Base-by-base conservation (phyloP, 2,329 filamentous ascomycete species). In the Zasmidium angulare region DNA sequence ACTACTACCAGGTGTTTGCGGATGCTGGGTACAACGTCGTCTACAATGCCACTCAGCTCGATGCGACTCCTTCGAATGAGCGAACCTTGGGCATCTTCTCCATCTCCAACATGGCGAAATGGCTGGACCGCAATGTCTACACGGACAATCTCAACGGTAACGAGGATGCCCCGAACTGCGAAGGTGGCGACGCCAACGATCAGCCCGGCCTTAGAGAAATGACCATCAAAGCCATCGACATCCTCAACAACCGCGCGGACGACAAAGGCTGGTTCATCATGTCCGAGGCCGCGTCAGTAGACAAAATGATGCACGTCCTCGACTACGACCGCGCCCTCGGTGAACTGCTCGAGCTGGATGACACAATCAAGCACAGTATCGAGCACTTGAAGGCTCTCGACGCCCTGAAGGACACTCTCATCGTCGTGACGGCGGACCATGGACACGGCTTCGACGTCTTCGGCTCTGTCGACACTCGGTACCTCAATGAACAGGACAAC, bases 381-480 rank as follows among this genome's bases (percentile, higher is more conserved):
- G 81, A 81, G 50, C 87, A 90, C 71, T 86, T 96, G 47, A 81
- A 85, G 68, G 77, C 82, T 29, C 79, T 91, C 6, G 83, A 83
- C 59, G 82, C 86, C 57, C 82, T 92, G 29, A 84, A 93, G 10
- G 85, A 92, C 62, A 96, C 91, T 0, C 84, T 93, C 2, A 81
- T 96, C 64, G 73, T 96, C 52, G 89, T 95, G 51, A 91, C 90
- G 2, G 89, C 90, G n/a, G 90, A 96, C 71, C 91, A 95, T 79
- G 91, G 91, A 46, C 91, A 96, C 77, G 91, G 91, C 56, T 96
- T 96, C 72, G 91, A 93, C 67, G 91, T 96, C 66, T 93, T 88
- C 72, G 91, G 91, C 63, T 87, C 82, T 63, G 89, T 91, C 50
- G 91, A 96, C 71, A 95, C 90, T 19, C 80, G 89, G 72, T 95